phyloP scores from a whole-genome alignment of 2,329 filamentous ascomycete species.

The Aspergillus aculeatus region DNA sequence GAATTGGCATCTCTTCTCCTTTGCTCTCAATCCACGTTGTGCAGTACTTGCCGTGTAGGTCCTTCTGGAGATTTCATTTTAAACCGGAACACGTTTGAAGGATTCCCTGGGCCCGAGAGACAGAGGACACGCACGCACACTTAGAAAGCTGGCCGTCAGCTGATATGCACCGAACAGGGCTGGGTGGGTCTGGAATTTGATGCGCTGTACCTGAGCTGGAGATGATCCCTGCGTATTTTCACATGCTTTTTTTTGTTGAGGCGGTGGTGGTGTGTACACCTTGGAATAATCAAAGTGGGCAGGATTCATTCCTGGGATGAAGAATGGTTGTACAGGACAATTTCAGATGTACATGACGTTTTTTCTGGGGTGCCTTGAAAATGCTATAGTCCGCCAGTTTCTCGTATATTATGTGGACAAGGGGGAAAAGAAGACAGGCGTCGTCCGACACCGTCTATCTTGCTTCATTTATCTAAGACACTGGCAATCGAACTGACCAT shows the following conservation, averaged over 20 bases:
- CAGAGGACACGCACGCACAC: too few relatives aligned
- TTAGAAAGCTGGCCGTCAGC: not conserved
- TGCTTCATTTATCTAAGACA: slow-evolving; percentile 35
- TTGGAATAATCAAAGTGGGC: not conserved
- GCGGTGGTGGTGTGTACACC: not conserved
- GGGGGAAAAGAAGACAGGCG: not conserved
- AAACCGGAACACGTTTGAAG: too few relatives aligned
- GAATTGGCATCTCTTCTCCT: too few relatives aligned
- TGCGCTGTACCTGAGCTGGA: not conserved
- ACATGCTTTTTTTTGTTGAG: not conserved
- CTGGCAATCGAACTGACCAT: slow-evolving; percentile 84
- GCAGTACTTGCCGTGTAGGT: too few relatives aligned
- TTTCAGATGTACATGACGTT: too few relatives aligned
- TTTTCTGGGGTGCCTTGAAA: too few relatives aligned
- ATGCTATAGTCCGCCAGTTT: not conserved
- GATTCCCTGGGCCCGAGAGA: not conserved
- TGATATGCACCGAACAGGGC: not conserved
- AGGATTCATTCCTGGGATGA: not conserved
- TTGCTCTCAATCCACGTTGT: too few relatives aligned
- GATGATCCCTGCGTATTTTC: not conserved
- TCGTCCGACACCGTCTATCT: not conserved
- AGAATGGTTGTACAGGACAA: too few relatives aligned
- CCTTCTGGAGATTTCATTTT: too few relatives aligned
- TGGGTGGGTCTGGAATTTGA: not conserved
- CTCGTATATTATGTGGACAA: not conserved